These are phyloP conservation scores for Cyberlindnera xylosilytica DNA, from an alignment of 805 yeast genomes.

Conservation along the genomic window DNA sequence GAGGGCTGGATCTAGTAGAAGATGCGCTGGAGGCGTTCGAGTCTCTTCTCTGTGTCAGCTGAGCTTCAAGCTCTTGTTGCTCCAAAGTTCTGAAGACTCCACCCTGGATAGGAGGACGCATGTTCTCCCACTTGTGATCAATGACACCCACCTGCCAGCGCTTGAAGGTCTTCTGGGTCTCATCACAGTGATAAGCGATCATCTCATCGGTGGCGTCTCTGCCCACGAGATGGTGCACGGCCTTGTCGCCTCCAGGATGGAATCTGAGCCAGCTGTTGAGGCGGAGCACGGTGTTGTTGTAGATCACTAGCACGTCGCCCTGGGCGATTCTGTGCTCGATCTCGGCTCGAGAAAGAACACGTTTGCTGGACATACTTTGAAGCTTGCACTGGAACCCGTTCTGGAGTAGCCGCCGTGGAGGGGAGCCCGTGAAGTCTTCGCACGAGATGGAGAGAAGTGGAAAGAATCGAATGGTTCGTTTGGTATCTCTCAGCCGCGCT, in stretches of 20 bases:
- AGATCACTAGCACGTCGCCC: constrained; percentile 72
- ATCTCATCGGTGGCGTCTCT: constrained; percentile 90
- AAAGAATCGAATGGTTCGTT: too few relatives aligned
- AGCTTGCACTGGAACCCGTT: too few relatives aligned
- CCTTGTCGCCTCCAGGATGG: constrained; percentile 91
- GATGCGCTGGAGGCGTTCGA: not conserved
- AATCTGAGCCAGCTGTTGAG: constrained; percentile 65
- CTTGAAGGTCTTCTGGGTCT: constrained; percentile 48
- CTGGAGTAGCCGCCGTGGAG: too few relatives aligned
- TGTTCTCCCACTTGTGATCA: constrained; percentile 63
- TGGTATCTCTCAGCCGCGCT: not conserved
- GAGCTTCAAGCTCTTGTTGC: constrained; percentile 19
- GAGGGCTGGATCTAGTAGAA: constrained; percentile 4
- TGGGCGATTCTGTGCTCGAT: constrained; percentile 57
- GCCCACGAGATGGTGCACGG: constrained; percentile 81
- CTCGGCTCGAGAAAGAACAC: constrained; percentile 38
- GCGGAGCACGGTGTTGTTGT: constrained; percentile 55
- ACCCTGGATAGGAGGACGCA: constrained; percentile 89
- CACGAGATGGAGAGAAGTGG: too few relatives aligned
- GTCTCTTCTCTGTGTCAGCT: not conserved
- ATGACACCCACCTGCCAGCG: constrained; percentile 65
- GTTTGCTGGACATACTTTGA: constrained; percentile 17
- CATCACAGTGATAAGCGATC: constrained; percentile 73
- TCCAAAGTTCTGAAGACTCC: constrained; percentile 43
- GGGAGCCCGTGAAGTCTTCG: too few relatives aligned